phyloP scores from a whole-genome alignment of 805 yeast species.

The Sugiyamaella smithiae region DNA sequence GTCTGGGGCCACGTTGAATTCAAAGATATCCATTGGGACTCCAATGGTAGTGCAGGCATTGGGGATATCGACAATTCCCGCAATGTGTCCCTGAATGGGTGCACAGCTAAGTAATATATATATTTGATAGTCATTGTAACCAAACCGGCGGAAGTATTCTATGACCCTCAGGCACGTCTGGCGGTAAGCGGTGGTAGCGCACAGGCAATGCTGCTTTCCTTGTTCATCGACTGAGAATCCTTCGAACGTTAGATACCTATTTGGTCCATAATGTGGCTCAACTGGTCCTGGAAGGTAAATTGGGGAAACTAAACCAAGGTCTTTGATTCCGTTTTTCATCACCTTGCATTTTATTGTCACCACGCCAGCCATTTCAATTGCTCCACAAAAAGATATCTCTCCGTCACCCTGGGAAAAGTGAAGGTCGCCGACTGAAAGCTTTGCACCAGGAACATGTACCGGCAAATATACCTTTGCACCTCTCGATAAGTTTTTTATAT shows the following conservation, averaged over 20 bases:
- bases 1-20: constrained; percentile 47
- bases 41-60: constrained; percentile 53
- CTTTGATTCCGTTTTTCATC: constrained; percentile 43
- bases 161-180: constrained; percentile 50
- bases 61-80: constrained; percentile 52
- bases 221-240: constrained; percentile 51
- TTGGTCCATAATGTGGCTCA: constrained; percentile 48
- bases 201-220: constrained; percentile 46
- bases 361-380: constrained; percentile 51
- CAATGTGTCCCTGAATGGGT: constrained; percentile 52
- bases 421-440: constrained; percentile 47
- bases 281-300: constrained; percentile 50
- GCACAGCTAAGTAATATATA: constrained; percentile 46
- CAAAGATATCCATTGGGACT: constrained; percentile 51
- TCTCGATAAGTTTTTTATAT: constrained; percentile 48
- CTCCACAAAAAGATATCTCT: constrained; percentile 53
- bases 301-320: constrained; percentile 44
- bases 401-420: constrained; percentile 56
- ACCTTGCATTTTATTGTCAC: constrained; percentile 43
- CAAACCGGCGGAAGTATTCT: constrained; percentile 49
- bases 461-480: constrained; percentile 51
- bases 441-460: constrained; percentile 47
- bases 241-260: constrained; percentile 50
- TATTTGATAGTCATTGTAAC: constrained; percentile 51
- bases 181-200: constrained; percentile 50